These are phyloP conservation scores for Thielaviopsis musarum DNA, from an alignment of 2,329 filamentous ascomycete genomes.

Conservation along the genomic window DNA sequence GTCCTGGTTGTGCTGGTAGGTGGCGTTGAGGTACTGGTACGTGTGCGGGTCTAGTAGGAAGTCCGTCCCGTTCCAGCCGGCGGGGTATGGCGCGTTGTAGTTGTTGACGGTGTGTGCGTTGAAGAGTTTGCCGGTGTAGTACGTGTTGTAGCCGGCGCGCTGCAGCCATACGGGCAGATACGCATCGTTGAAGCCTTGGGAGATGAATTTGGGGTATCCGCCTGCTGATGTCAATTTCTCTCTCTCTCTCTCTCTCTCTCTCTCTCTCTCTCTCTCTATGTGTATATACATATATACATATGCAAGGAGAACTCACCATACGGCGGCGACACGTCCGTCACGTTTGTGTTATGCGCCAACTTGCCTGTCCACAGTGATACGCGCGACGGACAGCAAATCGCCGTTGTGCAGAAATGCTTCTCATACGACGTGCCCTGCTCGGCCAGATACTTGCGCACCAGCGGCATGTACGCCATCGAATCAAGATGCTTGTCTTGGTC, in stretches of 20 bases:
- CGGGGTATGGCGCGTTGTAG: slow-evolving; percentile 32
- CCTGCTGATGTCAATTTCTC: slow-evolving; percentile 13
- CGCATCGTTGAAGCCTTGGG: slow-evolving; percentile 30
- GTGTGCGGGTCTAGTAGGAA: slow-evolving; percentile 50
- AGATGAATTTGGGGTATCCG: slow-evolving; percentile 32
- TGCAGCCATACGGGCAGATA: slow-evolving; percentile 37
- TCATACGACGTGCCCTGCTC: slow-evolving; percentile 40
- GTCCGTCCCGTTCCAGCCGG: slow-evolving; percentile 38
- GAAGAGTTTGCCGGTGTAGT: slow-evolving; percentile 39
- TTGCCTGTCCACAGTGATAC: slow-evolving; percentile 44
- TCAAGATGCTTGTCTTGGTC: slow-evolving; percentile 48
- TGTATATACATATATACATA: too few species aligned
- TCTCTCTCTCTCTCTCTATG: neutral
- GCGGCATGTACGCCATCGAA: slow-evolving; percentile 41
- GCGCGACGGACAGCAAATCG: slow-evolving; percentile 47
- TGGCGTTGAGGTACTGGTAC: slow-evolving; percentile 50
- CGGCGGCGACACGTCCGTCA: slow-evolving; percentile 33
- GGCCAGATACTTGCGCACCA: slow-evolving; percentile 34
- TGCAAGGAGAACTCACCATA: slow-evolving; percentile 29
- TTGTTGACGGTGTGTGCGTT: slow-evolving; percentile 32
- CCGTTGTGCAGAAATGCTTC: slow-evolving; percentile 47
- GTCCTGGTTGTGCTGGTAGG: slow-evolving; percentile 42
- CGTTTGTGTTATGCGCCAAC: slow-evolving; percentile 46
- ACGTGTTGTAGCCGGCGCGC: slow-evolving; percentile 32
- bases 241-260: slow-evolving; percentile 12